Evolutionary conservation across 352 stramenopile genomes (phyloP), one percentile per base, ranked within the genome.

Genomic region (Globisporangium heterothallicum): DNA sequence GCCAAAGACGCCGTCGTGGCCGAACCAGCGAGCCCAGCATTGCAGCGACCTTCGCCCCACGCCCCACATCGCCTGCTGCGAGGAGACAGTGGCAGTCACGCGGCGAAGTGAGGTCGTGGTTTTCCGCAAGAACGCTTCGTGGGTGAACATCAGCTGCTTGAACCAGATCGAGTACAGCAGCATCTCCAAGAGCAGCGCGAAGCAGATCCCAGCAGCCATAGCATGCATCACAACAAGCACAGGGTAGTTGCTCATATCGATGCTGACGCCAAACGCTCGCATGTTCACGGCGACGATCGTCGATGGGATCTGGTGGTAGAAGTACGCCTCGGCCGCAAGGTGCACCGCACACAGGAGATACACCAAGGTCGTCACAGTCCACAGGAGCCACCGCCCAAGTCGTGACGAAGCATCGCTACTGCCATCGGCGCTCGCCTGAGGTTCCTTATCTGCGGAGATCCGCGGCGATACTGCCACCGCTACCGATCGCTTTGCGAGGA

Each of bases 181-280:
- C 55, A 62, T 62, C 26, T 34, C 32, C 21, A 56, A 22, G 40
- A 51, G 46, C 13, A 48, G 1, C 1, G 48, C 4, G 3, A 18
- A 27, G 21, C 10, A 62, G n/a, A 57, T 7, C 18, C n/a, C n/a
- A n/a, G n/a, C n/a, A n/a, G n/a, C n/a, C n/a, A n/a, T n/a, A n/a
- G 14, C 22, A 42, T 62, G 40, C 13, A 62, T 30, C 14, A 35
- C 47, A 0, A 42, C 55, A 13, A 36, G 26, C 6, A 52, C 38
- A 2, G 55, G 55, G 21, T 48, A 62, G 55, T 62, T 38, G 9
- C 32, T 52, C 24, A 49, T 41, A 34, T 62, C 46, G 30, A 62
- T 53, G 9, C 36, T 62, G 6, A 62, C 22, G 2, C 53, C 27
- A 24, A 62, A 62, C 6, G 55, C 41, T 18, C 43, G 49, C n/a